These are phyloP conservation scores for Endoconidiophora polonica DNA, from an alignment of 2,329 filamentous ascomycete genomes.

Conservation along the genomic window DNA sequence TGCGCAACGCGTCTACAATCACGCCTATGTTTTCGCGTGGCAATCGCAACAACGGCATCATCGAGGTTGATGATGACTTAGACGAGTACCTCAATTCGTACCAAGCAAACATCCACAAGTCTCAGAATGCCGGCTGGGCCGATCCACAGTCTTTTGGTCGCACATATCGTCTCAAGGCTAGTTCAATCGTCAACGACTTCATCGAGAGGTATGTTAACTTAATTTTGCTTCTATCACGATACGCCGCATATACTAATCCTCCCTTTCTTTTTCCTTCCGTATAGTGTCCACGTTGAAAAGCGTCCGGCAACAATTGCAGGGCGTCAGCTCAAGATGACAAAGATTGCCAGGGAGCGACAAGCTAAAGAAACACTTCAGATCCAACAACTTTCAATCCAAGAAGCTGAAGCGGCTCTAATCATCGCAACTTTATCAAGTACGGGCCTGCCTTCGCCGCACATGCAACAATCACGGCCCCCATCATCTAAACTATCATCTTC, in stretches of 20 bases:
- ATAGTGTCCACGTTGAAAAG: not conserved
- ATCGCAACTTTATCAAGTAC: not conserved
- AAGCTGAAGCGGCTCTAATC: constrained; percentile 6
- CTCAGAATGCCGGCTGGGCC: constrained; percentile 33
- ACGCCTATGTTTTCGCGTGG: constrained; percentile 43
- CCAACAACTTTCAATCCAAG: not conserved
- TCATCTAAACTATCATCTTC: not conserved
- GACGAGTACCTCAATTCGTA: constrained; percentile 22
- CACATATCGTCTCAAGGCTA: constrained; percentile 45
- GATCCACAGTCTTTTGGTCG: constrained; percentile 46
- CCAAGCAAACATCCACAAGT: constrained; percentile 2
- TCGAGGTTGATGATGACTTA: constrained; percentile 51
- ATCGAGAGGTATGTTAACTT: constrained; percentile 27
- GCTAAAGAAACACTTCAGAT: not conserved
- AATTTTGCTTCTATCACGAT: no score
- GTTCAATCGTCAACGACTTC: constrained; percentile 55
- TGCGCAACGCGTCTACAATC: constrained; percentile 37
- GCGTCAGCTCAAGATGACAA: constrained; percentile 2
- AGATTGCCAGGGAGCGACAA: not conserved
- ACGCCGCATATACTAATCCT: no score
- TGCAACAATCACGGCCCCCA: not conserved
- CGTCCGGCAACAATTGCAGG: constrained; percentile 3
- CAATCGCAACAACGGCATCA: constrained; percentile 51
- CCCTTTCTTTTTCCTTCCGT: not conserved
- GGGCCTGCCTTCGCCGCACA: not conserved